Conservation (phyloP, 768 basidiomycete genomes). For the Scleroderma bovista region DNA sequence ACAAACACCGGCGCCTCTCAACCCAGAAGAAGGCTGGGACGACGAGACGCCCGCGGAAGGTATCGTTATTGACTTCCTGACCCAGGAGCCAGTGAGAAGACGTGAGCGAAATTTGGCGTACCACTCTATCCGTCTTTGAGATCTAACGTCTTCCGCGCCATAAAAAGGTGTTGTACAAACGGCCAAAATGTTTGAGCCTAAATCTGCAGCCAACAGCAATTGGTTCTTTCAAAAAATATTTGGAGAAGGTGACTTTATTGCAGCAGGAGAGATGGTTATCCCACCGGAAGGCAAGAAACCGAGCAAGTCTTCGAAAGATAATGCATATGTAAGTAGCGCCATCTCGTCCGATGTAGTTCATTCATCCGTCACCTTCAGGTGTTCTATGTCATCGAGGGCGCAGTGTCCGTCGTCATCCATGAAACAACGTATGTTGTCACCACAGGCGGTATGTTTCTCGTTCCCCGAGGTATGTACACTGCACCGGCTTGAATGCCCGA, state of each 20-base stretch:
- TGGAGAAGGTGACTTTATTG: conserved; percentile 86
- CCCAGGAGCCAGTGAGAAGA: conserved; percentile 54
- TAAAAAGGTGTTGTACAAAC: conserved; percentile 74
- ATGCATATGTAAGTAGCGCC: conserved; percentile 68
- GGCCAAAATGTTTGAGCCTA: conserved; percentile 57
- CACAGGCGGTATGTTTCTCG: conserved; percentile 81
- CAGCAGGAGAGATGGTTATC: conserved; percentile 81
- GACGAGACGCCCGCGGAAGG: conserved; percentile 63
- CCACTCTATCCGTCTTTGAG: not conserved
- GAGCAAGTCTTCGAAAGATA: conserved; percentile 86
- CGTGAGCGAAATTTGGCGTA: conserved; percentile 62
- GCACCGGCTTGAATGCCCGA: not conserved
- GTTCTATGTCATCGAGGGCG: conserved; percentile 83
- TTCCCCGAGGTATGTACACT: conserved; percentile 73
- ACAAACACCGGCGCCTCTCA: conserved; percentile 18
- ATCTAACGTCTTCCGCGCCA: conserved; percentile 3
- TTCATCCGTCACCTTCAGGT: conserved; percentile 35
- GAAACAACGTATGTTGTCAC: conserved; percentile 72
- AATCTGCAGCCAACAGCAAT: conserved; percentile 50
- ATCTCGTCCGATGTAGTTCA: not conserved
- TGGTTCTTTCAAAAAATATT: conserved; percentile 93
- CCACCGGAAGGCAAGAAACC: conserved; percentile 80
- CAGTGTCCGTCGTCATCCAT: conserved; percentile 81
- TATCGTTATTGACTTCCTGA: conserved; percentile 62
- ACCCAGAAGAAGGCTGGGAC: conserved; percentile 83